These are phyloP conservation scores for Medicago arabica DNA, from an alignment of 306 rosid genomes.

Conservation along the genomic window DNA sequence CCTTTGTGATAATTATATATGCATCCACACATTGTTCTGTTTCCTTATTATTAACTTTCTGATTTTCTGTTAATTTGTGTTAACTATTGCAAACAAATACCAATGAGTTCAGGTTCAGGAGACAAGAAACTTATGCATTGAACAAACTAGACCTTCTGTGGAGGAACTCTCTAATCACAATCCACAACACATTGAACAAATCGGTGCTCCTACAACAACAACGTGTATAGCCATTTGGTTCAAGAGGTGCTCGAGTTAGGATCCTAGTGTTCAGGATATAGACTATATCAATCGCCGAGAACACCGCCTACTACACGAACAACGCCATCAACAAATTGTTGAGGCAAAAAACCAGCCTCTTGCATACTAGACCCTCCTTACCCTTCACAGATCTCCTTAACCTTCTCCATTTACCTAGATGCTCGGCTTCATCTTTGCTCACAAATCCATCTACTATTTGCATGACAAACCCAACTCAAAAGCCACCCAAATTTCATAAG, in stretches of 20 bases:
- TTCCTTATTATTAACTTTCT: slow-evolving; percentile 42
- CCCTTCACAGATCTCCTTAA: too few relatives aligned
- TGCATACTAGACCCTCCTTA: too few relatives aligned
- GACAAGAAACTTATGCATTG: slow-evolving; percentile 52
- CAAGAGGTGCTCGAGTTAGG: slow-evolving; percentile 56
- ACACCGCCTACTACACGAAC: too few relatives aligned
- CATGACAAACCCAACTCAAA: too few relatives aligned
- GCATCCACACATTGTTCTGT: slow-evolving; percentile 46
- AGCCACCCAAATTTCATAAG: too few relatives aligned
- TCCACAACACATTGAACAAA: slow-evolving; percentile 44
- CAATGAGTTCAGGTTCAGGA: slow-evolving; percentile 39
- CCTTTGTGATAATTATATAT: slow-evolving; percentile 33
- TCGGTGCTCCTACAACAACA: slow-evolving; percentile 44
- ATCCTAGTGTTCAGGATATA: slow-evolving; percentile 54
- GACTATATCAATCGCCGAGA: slow-evolving; percentile 39
- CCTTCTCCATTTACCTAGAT: too few relatives aligned
- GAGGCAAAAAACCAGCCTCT: too few relatives aligned
- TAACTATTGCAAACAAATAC: too few relatives aligned
- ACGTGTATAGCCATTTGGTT: slow-evolving; percentile 41
- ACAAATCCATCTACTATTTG: too few relatives aligned
- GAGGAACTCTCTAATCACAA: slow-evolving; percentile 59
- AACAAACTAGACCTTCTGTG: slow-evolving; percentile 53
- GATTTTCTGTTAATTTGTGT: too few relatives aligned
- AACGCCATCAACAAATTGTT: too few relatives aligned
- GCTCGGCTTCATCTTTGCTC: too few relatives aligned